Base-by-base conservation (phyloP, 2,329 filamentous ascomycete genomes). In the Ceratocystis alfenasii region DNA sequence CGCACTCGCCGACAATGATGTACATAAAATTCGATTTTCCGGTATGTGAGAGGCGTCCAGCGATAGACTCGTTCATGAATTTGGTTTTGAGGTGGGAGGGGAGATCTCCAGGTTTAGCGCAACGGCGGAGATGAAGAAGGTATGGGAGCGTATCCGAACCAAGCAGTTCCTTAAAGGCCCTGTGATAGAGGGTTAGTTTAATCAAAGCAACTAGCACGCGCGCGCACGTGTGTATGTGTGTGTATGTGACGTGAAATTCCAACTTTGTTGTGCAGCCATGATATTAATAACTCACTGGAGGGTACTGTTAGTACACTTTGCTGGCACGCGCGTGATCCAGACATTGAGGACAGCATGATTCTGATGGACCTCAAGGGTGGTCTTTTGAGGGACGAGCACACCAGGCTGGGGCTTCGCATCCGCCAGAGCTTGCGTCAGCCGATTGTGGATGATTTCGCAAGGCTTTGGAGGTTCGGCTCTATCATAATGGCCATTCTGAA, bases 91-190 rank as follows among this genome's bases (percentile, higher is more conserved):
- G 78, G 70, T 87, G 85, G 30, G 80, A 76, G 8, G 88, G 87
- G 7, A 92, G 78, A 71, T 87, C 86, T 64, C 79, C 78, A 60
- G 82, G 83, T 74, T 91, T 90, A 67, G 86, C 87, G 73, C 90
- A 89, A 73, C 88, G 83, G 69, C 88, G 87, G 66, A 93, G 79
- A 76, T 93, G 85, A 76, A 84, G 81, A 71, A 87, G 78, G 78
- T 81, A 82, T 75, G 85, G 83, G 80, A 80, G 81, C 72, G 81
- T 80, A 73, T 83, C 82, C 71, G 84, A 81, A 59, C 63, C 65
- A 68, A 64, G 55, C 64, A 65, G 25, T 28, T 67, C 57, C 67
- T 66, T 65, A 69, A 68, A 50, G 61, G 67, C 64, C 65, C 64
- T 65, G 12, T 60, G 50, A 8, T 36, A 12, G 33, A 36, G 33